Base-by-base conservation (phyloP, 2,329 filamentous ascomycete genomes). In the Trichoderma sp. region DNA sequence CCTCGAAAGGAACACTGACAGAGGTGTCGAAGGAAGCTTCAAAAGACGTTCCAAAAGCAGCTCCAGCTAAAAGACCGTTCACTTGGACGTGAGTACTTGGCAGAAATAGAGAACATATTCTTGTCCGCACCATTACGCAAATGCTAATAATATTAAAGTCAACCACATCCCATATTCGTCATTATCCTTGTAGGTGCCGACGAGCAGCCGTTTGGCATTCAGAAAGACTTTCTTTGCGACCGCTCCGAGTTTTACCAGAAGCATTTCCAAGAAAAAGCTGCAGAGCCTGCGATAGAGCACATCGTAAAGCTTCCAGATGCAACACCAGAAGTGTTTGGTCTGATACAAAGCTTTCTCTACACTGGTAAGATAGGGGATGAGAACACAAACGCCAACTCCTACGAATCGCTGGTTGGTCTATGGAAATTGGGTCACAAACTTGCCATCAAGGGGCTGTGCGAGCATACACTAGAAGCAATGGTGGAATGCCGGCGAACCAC, bases 381-480 rank as follows among this genome's bases (percentile, higher is more conserved):
- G 6, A 74, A 78, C 16, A 77, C 80, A 2, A 76, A 78, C 6
- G 77, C 84, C 5, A 86, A 85, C 0, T 81, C 82, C 0, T 89
- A 88, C 71, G 86, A 88, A 66, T 75, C 83, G 0, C 80, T 89
- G 10, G 84, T 89, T 43, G 81, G 81, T 0, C 79, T 87, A 7
- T 89, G 87, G 86, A 87, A 88, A 72, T 79, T 88, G 8, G 87
- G 84, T 24, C 76, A 86, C 69, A 77, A 83, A 57, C 80, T 88
- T 13, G 82, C 79, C 49, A 83, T 89, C 56, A 80, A 84, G 1
- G 86, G 86, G 1, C 83, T 89, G 27, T 88, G 86, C 69, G 84
- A 87, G 33, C 82, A 83, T 65, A 83, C 83, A 0, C 83, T 90
- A 3, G 84, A 86, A 43, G 83, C 84, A 53, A 89, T 90, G 88